Base-by-base conservation (phyloP, 257 asterid species). In the Coffea eugenioides region DNA sequence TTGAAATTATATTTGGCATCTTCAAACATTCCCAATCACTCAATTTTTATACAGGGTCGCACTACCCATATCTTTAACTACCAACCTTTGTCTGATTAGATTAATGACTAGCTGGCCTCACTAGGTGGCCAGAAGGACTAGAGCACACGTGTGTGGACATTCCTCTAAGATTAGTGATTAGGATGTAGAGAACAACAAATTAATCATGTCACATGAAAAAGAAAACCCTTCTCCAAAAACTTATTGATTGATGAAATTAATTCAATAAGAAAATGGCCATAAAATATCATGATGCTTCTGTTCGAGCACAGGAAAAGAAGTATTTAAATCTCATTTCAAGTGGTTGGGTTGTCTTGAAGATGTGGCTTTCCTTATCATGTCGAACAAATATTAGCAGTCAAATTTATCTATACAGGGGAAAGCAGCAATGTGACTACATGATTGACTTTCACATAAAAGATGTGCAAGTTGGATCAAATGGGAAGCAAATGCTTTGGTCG, bases 71-170 rank as follows among this genome's bases (percentile, higher is more conserved):
- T 41, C 71, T 27, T 21, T 36, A 52, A 59, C 79, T 27, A 18
- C 59, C 71, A 41, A 4, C 18, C 23, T 34, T 56, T 75, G 43
- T 61, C 52, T 57, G 69, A 75, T 61, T 43, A 39, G n/a, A 3
- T 75, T 61, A 13, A 46, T 39, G 79, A 59, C 71, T 23, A 56
- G 79, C 59, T 49, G 71, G 43, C 79, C 25, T 31, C 9, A 75
- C 71, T 11, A 56, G 79, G 59, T 49, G 71, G 43, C 79, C 25
- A 16, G 8, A 61, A 61, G 54, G 46, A 13, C 23, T 75, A 41
- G 79, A 75, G 16, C 61, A n/a, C 56, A 75, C 79, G 71, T 75
- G 79, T 61, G 71, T 75, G 79, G 79, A 75, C 71, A 75, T 75
- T 75, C 79, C 61, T 59, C 45, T 6, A 43, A 39, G 43, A 36